phyloP scores from a whole-genome alignment of 306 rosid species.

The Cajanus cajan region DNA sequence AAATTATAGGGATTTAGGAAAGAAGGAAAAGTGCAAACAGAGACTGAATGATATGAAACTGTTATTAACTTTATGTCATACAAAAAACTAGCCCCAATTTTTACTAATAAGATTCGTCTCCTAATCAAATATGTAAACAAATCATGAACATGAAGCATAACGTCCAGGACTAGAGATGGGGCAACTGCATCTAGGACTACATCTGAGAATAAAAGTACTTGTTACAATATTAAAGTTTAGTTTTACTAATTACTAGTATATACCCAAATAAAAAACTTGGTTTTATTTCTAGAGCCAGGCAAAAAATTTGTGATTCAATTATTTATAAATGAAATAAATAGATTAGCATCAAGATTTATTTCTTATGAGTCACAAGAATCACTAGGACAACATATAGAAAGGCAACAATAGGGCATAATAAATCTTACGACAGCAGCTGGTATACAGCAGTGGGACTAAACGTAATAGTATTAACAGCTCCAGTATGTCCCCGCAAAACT shows the following conservation, averaged over 20 bases:
- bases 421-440: constrained; percentile 73
- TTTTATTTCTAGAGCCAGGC: neutral
- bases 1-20: too few relatives aligned
- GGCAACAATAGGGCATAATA: constrained; percentile 17
- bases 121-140: too few relatives aligned
- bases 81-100: too few relatives aligned
- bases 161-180: too few relatives aligned
- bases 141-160: too few relatives aligned
- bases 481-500: constrained; percentile 83
- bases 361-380: neutral
- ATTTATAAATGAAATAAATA: neutral
- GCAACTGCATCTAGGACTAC: too few relatives aligned
- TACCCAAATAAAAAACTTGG: neutral
- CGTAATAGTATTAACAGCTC: constrained; percentile 83
- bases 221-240: neutral
- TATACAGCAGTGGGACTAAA: constrained; percentile 75
- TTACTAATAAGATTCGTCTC: too few relatives aligned
- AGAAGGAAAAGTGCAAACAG: too few relatives aligned
- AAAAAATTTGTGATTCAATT: constrained; percentile 5
- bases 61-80: too few relatives aligned
- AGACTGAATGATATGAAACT: too few relatives aligned
- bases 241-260: neutral
- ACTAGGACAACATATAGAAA: neutral
- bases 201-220: neutral
- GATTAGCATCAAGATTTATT: constrained; percentile 7